phyloP scores from a whole-genome alignment of 1,284 basidiomycete genomes.

The Sanghuangporus weigelae region DNA sequence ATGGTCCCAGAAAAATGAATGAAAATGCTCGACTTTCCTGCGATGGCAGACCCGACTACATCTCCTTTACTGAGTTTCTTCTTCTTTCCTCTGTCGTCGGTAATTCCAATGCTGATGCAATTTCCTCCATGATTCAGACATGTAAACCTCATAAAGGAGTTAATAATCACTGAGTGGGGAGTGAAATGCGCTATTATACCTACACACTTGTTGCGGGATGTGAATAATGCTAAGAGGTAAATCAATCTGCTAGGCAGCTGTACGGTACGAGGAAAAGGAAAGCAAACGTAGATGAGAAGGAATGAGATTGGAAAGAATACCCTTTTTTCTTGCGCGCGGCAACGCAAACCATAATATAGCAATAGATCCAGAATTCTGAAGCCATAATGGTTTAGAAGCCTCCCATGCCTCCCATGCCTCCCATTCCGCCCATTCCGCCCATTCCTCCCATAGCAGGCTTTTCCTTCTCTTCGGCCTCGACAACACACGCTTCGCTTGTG shows the following conservation, averaged over 20 bases:
- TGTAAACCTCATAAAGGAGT: neutral
- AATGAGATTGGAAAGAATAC: neutral
- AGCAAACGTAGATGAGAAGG: neutral
- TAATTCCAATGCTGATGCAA: neutral
- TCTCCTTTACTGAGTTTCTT: neutral
- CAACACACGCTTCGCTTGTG: slow-evolving; percentile 90
- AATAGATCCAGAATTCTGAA: neutral
- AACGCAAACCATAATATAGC: neutral
- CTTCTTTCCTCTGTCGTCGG: neutral
- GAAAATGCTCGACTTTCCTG: no score
- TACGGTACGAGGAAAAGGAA: neutral
- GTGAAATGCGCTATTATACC: neutral
- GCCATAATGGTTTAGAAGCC: neutral
- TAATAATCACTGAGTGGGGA: neutral
- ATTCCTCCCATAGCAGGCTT: slow-evolving; percentile 58
- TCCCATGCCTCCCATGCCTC: slow-evolving; percentile 28
- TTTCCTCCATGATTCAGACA: neutral
- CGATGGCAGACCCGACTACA: no score
- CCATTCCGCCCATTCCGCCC: slow-evolving; percentile 63
- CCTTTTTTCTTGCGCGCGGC: neutral
- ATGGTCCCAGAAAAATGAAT: no score
- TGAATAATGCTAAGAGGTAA: neutral
- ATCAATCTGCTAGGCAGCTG: neutral
- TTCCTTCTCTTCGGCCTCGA: slow-evolving; percentile 86
- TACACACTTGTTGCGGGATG: neutral